Evolutionary conservation across 176 grass and related monocot species (phyloP).

Genomic region (Tillandsia leiboldiana): DNA sequence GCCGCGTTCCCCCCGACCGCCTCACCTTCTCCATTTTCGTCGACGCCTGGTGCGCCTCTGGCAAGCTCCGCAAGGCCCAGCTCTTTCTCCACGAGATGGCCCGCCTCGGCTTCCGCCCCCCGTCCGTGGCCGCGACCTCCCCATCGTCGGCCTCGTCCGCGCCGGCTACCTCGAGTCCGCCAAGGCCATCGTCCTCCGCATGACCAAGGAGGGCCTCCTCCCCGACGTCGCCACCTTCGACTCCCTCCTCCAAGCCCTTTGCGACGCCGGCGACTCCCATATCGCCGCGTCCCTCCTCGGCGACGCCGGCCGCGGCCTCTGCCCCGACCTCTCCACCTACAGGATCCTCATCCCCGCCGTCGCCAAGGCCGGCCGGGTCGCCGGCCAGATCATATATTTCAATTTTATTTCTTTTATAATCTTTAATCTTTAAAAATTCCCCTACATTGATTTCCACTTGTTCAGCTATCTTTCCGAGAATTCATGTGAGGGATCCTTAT

Average conservation of each 20-base stretch:
- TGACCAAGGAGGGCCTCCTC: constrained; percentile 90
- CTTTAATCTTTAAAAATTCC: neutral
- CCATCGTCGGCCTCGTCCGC: constrained; percentile 71
- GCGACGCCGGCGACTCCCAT: too few relatives aligned
- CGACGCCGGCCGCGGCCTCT: constrained; percentile 58
- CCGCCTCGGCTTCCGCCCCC: constrained; percentile 57
- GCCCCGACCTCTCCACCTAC: constrained; percentile 88
- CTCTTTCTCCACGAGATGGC: constrained; percentile 92
- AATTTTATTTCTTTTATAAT: constrained; percentile 4
- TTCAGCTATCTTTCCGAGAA: constrained; percentile 83
- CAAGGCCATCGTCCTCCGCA: constrained; percentile 72
- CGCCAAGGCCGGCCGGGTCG: constrained; percentile 68
- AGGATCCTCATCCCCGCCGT: constrained; percentile 80
- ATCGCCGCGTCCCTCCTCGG: constrained; percentile 51
- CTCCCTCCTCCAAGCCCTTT: constrained; percentile 70
- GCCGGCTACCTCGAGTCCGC: constrained; percentile 73
- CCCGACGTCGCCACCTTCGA: constrained; percentile 89
- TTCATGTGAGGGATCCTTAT: constrained; percentile 83
- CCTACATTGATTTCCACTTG: constrained; percentile 24
- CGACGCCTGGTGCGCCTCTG: constrained; percentile 85
- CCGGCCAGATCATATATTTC: constrained; percentile 23
- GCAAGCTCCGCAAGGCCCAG: constrained; percentile 80
- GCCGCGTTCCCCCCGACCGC: constrained; percentile 55
- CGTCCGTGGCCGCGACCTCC: constrained; percentile 74
- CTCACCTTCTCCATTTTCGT: constrained; percentile 77